Evolutionary conservation across 441 rosid species (phyloP).

Genomic region (Codiaeum variegatum): DNA sequence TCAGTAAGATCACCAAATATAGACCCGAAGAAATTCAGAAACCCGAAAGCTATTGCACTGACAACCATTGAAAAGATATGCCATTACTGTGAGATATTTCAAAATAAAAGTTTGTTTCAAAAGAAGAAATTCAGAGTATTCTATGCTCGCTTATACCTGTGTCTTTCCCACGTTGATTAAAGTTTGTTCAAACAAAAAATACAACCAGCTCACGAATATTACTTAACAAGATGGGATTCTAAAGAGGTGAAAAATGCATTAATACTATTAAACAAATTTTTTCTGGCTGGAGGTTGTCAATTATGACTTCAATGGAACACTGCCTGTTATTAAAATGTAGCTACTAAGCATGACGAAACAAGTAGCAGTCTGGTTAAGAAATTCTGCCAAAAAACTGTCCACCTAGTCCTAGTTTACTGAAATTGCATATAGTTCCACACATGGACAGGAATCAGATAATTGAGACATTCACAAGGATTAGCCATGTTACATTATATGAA

Average conservation of each 20-base stretch:
- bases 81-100: constrained; percentile 3
- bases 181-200: background rate
- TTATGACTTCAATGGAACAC: background rate
- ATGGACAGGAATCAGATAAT: background rate
- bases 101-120: background rate
- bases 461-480: background rate
- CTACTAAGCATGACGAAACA: background rate
- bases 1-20: constrained; percentile 93
- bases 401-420: background rate
- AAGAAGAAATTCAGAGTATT: background rate
- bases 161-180: background rate
- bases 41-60: constrained; percentile 84
- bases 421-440: background rate
- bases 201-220: background rate
- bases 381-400: background rate
- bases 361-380: background rate
- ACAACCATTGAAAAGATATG: constrained; percentile 24
- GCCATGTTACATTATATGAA: background rate
- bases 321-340: background rate
- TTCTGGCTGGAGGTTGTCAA: background rate
- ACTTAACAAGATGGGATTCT: background rate
- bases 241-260: background rate
- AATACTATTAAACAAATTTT: background rate
- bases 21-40: constrained; percentile 85
- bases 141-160: background rate